Base-by-base conservation (phyloP, 2,329 filamentous ascomycete genomes). In the Amauroascus niger region DNA sequence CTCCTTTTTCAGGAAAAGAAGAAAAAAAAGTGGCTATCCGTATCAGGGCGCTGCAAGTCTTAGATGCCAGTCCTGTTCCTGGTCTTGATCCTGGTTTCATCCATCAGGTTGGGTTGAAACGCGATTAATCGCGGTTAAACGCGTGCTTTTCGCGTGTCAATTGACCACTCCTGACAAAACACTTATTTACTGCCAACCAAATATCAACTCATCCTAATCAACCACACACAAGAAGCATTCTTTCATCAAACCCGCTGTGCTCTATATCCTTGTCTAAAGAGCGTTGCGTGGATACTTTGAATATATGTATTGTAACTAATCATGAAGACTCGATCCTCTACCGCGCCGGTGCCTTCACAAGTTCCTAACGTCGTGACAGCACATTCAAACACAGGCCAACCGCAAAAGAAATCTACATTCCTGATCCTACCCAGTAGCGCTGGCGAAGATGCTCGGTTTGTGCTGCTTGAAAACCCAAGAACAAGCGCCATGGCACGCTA, bases 381-480 rank as follows among this genome's bases (percentile, higher is more conserved):
- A 33, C 56, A 33, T 22, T 52, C 58, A 18, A 37, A 45, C 47
- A 54, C 53, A 52, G 32, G 7, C 26, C 39, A 18, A 45, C 52
- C 43, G 8, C 62, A 64, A 43, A 64, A 59, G 35, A 67, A 68
- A 24, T 63, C 58, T 67, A 79, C 76, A 58, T 69, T 80, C 7
- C 79, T 83, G 60, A 72, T 84, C 13, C 67, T 84, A 0, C 81
- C 81, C 2, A 74, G 74, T 55, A 65, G 74, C 40, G 67, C 72
- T 2, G 79, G 77, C 13, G 62, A 69, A 49, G 71, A 77, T 57
- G 74, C 79, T 40, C 74, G 79, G 51, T 77, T 84, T 45, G 63
- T 81, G 55, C 76, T 74, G 4, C 66, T 84, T 9, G 71, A 76
- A 3, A 74, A 80, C 55, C 81, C 81, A 6, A 73, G 74, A 35